Base-by-base conservation (phyloP, 768 basidiomycete species). In the Hysterangium stoloniferum region DNA sequence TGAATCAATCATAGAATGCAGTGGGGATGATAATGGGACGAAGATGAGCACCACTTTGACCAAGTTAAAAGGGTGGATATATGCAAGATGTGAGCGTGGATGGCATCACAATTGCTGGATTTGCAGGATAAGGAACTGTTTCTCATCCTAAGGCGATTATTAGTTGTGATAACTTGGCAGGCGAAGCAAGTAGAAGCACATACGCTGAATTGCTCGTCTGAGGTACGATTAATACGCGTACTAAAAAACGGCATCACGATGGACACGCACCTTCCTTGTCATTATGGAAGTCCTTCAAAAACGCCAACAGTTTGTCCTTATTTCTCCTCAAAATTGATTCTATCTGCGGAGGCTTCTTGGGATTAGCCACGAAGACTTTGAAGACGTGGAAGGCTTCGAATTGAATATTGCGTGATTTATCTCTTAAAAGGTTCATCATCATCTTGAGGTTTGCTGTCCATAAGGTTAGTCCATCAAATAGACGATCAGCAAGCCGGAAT, bases 341-440 rank as follows among this genome's bases (percentile, higher is more conserved):
- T 54, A 99, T 96, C 62, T 94, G 87, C 34, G 89, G 82, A 4
- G 96, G 95, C 64, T 99, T 99, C 81, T 96, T 96, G 25, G 96
- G 96, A 64, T 99, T 99, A 32, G 96, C 96, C 34, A 99, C 96
- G 60, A 99, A 99, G 12, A 99, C 90, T 80, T 98, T 99, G 79
- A 99, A 99, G 33, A 99, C 96, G 61, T 99, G 96, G 70, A 99
- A 99, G 2, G 96, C 95, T 65, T 99, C 96, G 52, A 98, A 99
- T 66, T 99, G 96, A 40, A 99, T 98, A 67, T 99, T 99, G 76
- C 92, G 90, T 77, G 94, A 97, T 78, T 94, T 96, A 65, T 97
- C 92, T 55, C 94, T 79, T 50, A 99, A 73, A 50, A 98, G 77
- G 67, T 98, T 98, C 96, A 99, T 99, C 91, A 99, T 96, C 85